Evolutionary conservation across 371 early-diverging fungal genomes (phyloP).

Genomic region (Dichotomocladium elegans): DNA sequence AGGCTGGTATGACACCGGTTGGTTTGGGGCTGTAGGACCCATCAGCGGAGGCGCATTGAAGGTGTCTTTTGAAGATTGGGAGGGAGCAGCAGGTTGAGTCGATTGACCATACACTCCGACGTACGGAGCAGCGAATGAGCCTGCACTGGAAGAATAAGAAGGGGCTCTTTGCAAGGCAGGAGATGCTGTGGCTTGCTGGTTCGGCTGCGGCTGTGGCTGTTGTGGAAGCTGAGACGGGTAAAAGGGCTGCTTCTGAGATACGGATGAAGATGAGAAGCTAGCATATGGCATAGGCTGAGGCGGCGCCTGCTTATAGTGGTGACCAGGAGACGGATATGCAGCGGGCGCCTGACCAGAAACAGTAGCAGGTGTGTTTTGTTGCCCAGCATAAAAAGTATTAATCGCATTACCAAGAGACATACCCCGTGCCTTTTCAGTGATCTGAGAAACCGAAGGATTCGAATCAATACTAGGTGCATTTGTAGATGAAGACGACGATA

Average conservation of each 20-base stretch:
- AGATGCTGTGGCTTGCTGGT: not conserved
- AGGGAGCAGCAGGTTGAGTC: not conserved
- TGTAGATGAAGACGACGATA: not conserved
- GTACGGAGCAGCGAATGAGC: not conserved
- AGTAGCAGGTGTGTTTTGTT: too few species aligned
- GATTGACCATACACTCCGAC: not conserved
- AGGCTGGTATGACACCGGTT: not conserved
- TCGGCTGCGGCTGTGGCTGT: not conserved
- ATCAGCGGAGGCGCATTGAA: not conserved
- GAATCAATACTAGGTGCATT: not conserved
- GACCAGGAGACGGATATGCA: not conserved
- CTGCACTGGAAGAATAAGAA: not conserved
- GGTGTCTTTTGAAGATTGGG: not conserved
- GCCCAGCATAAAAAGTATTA: not conserved
- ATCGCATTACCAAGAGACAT: constrained; percentile 2
- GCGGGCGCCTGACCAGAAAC: not conserved
- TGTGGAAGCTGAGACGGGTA: not conserved
- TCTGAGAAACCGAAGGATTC: not conserved
- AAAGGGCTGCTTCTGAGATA: not conserved
- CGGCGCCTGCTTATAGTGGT: not conserved
- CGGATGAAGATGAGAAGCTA: not conserved
- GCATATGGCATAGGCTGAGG: not conserved
- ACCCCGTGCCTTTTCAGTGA: constrained; percentile 4
- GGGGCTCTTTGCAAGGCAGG: not conserved
- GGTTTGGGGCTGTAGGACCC: not conserved